Conservation (phyloP, 305 asterid species). For the Fraxinus xanthoxyloides region DNA sequence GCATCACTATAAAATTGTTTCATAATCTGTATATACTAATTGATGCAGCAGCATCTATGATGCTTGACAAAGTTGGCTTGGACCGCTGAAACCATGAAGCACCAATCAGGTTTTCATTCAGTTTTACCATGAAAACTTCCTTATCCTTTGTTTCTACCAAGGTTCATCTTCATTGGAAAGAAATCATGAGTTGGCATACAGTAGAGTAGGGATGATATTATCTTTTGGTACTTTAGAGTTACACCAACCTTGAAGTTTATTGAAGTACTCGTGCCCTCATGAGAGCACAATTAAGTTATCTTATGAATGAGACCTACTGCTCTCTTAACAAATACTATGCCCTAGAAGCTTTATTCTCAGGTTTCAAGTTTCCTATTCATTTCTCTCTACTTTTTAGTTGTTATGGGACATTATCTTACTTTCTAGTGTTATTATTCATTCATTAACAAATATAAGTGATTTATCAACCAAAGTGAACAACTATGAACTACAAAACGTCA, state of each 20-base stretch:
- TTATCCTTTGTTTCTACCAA: not conserved
- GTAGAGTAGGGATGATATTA: not conserved
- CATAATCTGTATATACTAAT: not conserved
- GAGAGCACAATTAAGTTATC: not conserved
- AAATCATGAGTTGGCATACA: not conserved
- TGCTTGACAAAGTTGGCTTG: not conserved
- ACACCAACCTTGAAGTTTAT: not conserved
- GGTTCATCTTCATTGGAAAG: not conserved
- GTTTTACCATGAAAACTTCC: not conserved
- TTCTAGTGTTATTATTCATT: not conserved
- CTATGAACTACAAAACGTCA: not conserved
- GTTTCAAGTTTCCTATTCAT: not conserved
- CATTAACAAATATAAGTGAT: not conserved
- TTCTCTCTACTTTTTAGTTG: not conserved
- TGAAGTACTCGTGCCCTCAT: not conserved
- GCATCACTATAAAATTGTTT: not conserved
- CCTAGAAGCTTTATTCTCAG: not conserved
- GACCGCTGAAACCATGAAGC: not conserved
- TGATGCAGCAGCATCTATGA: not conserved
- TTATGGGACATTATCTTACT: not conserved
- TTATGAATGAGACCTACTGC: not conserved
- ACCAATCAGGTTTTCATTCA: not conserved
- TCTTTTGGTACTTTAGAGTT: not conserved
- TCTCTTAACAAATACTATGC: not conserved
- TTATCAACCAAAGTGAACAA: not conserved